Conservation (phyloP, 179 eudicot species). For the Patellifolia procumbens region DNA sequence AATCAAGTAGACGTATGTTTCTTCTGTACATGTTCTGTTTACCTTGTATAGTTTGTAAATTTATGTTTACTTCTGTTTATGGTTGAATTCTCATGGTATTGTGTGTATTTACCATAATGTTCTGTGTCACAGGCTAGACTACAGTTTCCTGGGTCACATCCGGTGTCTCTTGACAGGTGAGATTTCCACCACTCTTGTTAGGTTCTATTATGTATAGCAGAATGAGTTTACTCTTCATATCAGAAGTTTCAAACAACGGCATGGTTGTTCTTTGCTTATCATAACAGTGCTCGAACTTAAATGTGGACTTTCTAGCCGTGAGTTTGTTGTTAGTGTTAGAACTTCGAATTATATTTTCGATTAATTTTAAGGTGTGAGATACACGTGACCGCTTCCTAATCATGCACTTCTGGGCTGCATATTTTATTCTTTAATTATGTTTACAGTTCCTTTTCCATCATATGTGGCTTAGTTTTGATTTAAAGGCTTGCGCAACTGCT, state of each 20-base stretch:
- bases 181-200: too few relatives aligned
- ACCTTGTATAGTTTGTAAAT: neutral
- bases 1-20: neutral
- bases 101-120: conserved; percentile 10
- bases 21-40: neutral
- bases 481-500: too few relatives aligned
- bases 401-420: too few relatives aligned
- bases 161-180: too few relatives aligned
- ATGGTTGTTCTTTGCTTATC: neutral
- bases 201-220: too few relatives aligned
- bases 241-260: neutral
- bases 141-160: conserved; percentile 95
- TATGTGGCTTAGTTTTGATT: too few relatives aligned
- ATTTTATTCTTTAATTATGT: too few relatives aligned
- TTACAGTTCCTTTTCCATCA: too few relatives aligned
- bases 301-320: neutral
- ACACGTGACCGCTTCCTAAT: too few relatives aligned
- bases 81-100: neutral
- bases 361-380: too few relatives aligned
- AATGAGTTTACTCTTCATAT: neutral
- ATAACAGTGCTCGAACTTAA: neutral
- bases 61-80: neutral
- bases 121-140: conserved; percentile 56
- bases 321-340: too few relatives aligned
- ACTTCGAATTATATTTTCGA: too few relatives aligned